phyloP scores from a whole-genome alignment of 139 green algal species.

The Nannochloris sp. region DNA sequence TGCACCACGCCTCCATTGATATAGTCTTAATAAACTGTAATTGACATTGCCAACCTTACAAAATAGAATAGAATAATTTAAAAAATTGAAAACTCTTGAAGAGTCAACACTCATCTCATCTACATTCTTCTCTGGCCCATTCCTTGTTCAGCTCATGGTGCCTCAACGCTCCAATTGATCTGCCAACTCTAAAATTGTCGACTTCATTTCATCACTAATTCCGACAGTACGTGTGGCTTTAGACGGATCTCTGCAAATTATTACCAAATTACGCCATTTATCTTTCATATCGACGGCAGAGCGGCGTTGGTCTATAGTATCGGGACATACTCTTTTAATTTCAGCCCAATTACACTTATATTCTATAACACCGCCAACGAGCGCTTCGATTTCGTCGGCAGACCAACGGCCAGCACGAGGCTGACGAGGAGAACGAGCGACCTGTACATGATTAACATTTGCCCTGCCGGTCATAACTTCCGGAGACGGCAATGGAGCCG shows the following conservation, averaged over 20 bases:
- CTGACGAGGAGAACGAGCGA: not conserved
- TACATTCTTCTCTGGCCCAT: no score
- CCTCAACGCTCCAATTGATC: no score
- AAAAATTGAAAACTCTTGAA: no score
- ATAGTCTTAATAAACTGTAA: no score
- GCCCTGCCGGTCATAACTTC: no score
- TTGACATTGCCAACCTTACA: no score
- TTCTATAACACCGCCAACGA: not conserved
- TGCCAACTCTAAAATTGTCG: not conserved
- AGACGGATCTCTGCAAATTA: not conserved
- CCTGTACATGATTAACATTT: not conserved
- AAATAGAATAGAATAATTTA: no score
- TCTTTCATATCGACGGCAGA: conserved; percentile 25
- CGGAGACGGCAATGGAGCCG: no score
- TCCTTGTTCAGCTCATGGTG: no score
- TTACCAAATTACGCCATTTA: conserved; percentile 33
- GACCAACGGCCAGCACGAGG: not conserved
- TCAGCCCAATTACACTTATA: conserved; percentile 30
- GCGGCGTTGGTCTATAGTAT: not conserved
- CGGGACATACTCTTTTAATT: conserved; percentile 16
- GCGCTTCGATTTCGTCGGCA: not conserved
- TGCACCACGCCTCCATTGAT: no score
- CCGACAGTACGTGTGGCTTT: not conserved
- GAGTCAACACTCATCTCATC: no score
- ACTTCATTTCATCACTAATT: not conserved